Evolutionary conservation across 1,139 yeast genomes (phyloP).

Genomic region (Saccharomyces hybrid): DNA sequence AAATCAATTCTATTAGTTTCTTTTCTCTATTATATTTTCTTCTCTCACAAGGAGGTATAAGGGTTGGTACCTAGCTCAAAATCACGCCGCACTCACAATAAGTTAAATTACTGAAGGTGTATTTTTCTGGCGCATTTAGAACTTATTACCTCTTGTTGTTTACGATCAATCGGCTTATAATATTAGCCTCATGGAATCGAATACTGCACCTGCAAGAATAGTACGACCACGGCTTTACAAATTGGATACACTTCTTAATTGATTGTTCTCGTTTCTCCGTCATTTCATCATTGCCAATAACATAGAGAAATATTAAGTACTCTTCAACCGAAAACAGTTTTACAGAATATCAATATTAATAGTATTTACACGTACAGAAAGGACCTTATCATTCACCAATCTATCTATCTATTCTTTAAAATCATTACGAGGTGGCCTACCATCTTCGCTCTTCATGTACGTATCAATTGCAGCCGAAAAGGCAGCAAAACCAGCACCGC

Average conservation of each 20-base stretch:
- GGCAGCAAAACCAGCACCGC: conserved; percentile 99
- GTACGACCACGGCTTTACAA: too few species aligned
- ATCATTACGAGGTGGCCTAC: conserved; percentile 81
- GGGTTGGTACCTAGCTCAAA: too few species aligned
- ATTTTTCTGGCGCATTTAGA: too few species aligned
- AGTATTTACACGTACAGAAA: background rate
- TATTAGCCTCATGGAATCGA: too few species aligned
- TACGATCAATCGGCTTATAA: too few species aligned
- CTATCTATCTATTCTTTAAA: conserved; percentile 55
- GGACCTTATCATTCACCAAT: background rate
- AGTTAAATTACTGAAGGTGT: too few species aligned
- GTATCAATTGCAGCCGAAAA: conserved; percentile 90
- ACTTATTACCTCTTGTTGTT: too few species aligned
- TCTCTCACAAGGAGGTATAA: too few species aligned
- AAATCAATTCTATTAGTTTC: background rate
- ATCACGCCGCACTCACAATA: too few species aligned
- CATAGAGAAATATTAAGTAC: background rate
- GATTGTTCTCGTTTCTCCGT: background rate
- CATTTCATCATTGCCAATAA: background rate
- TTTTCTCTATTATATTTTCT: too few species aligned
- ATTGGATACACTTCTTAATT: too few species aligned
- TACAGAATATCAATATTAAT: background rate
- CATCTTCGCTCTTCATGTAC: conserved; percentile 80
- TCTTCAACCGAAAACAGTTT: background rate
- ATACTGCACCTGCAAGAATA: too few species aligned